These are phyloP conservation scores for Fusarium veterinarium DNA, from an alignment of 2,329 filamentous ascomycete genomes.

Conservation along the genomic window DNA sequence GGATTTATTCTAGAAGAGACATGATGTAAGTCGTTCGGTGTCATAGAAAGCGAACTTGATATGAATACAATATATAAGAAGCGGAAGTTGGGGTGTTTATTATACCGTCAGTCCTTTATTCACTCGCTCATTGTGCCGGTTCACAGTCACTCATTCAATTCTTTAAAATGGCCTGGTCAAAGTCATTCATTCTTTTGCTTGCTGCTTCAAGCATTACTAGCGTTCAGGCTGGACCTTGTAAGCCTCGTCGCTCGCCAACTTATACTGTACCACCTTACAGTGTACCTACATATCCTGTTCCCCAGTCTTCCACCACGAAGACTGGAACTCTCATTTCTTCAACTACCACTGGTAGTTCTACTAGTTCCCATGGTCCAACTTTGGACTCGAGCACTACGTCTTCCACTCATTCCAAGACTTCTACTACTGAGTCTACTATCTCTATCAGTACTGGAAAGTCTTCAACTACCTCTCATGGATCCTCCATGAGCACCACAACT, in stretches of 20 bases:
- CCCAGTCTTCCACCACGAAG: constrained; percentile 2
- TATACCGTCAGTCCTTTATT: background rate
- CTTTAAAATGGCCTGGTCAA: constrained; percentile 27
- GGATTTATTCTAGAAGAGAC: constrained; percentile 19
- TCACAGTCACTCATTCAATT: constrained; percentile 20
- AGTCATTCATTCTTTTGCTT: constrained; percentile 31
- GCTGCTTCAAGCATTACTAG: constrained; percentile 6
- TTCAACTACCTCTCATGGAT: constrained; percentile 3
- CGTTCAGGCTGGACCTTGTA: constrained; percentile 24
- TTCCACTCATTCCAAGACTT: background rate
- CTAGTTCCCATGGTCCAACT: background rate
- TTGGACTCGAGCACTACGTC: background rate
- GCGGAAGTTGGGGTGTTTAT: background rate
- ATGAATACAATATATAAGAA: constrained; percentile 4
- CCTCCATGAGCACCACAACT: background rate
- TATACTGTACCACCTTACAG: constrained; percentile 11
- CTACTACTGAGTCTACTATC: background rate
- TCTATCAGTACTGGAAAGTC: background rate
- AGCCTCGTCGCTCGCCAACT: constrained; percentile 27
- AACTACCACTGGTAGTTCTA: background rate
- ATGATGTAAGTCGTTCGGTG: constrained; percentile 8
- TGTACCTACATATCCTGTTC: constrained; percentile 21
- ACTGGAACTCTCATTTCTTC: constrained; percentile 3
- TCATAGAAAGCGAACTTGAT: background rate
- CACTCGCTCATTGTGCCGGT: constrained; percentile 9